Evolutionary conservation across 2,329 filamentous ascomycete species (phyloP).

Genomic region (Nothomitra cinnamomea): DNA sequence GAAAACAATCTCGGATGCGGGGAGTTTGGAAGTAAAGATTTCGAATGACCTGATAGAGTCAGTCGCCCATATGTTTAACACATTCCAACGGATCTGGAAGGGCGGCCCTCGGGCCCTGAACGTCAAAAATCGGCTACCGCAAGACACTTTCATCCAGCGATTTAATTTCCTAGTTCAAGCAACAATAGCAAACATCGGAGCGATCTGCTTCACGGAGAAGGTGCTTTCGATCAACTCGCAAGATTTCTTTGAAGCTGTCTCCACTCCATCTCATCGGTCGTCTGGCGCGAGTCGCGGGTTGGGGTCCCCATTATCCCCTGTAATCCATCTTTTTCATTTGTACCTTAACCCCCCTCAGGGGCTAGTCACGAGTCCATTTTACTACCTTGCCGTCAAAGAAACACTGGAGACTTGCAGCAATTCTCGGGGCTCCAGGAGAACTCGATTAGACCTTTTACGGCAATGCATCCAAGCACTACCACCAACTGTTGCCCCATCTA

Average conservation of each 20-base stretch:
- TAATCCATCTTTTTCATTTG: constrained; percentile 45
- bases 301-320: constrained; percentile 30
- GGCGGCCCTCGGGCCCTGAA: constrained; percentile 27
- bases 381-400: constrained; percentile 20
- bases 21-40: constrained; percentile 77
- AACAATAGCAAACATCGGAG: constrained; percentile 33
- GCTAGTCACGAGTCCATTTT: not conserved
- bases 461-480: constrained; percentile 1
- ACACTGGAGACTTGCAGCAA: constrained; percentile 43
- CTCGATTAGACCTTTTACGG: constrained; percentile 1
- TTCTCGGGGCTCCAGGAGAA: constrained; percentile 17
- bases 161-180: constrained; percentile 33
- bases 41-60: constrained; percentile 70
- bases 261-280: constrained; percentile 46
- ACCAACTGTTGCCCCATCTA: not conserved
- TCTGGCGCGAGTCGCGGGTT: constrained; percentile 33
- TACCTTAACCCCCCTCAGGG: constrained; percentile 22
- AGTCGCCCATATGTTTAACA: constrained; percentile 51
- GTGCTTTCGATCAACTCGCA: constrained; percentile 34
- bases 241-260: constrained; percentile 42
- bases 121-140: constrained; percentile 12
- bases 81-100: constrained; percentile 55
- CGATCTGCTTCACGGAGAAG: constrained; percentile 32
- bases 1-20: constrained; percentile 40
- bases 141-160: constrained; percentile 27